Conservation (phyloP, 2,329 filamentous ascomycete species). For the Xylaria sp. region DNA sequence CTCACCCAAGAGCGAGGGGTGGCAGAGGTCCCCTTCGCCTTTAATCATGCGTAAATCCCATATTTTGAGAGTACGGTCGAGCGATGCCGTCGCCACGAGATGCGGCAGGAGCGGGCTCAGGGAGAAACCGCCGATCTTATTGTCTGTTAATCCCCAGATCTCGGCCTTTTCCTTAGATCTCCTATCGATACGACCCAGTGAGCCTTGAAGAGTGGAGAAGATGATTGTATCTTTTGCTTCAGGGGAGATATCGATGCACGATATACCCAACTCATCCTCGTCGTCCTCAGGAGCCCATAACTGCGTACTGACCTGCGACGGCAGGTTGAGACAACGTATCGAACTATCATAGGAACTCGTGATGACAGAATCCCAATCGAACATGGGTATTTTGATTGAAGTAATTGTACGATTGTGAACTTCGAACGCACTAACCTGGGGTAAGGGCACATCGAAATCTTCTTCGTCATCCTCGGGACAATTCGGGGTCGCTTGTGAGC, state of each 20-base stretch:
- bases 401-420: slow-evolving; percentile 88
- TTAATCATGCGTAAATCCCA: slow-evolving; percentile 83
- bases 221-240: slow-evolving; percentile 75
- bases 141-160: slow-evolving; percentile 78
- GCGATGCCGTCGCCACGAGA: slow-evolving; percentile 83
- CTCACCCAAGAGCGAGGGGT: slow-evolving; percentile 76
- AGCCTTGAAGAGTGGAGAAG: slow-evolving; percentile 85
- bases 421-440: slow-evolving; percentile 87
- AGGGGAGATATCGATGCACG: slow-evolving; percentile 78
- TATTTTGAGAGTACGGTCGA: slow-evolving; percentile 87
- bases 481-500: slow-evolving; percentile 67
- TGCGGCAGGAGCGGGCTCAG: slow-evolving; percentile 81
- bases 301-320: slow-evolving; percentile 78
- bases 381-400: slow-evolving; percentile 77
- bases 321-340: slow-evolving; percentile 83
- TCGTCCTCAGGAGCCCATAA: slow-evolving; percentile 76
- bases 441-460: slow-evolving; percentile 69
- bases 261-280: slow-evolving; percentile 77
- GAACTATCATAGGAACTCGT: slow-evolving; percentile 93
- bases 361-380: slow-evolving; percentile 76
- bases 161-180: slow-evolving; percentile 65
- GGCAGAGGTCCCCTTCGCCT: slow-evolving; percentile 62
- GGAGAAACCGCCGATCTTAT: slow-evolving; percentile 95
- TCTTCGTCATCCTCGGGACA: slow-evolving; percentile 68
- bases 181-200: slow-evolving; percentile 80